Evolutionary conservation across 805 yeast species (phyloP), one percentile per base, ranked within the genome.

Genomic region (Yamadazyma nakazawae): DNA sequence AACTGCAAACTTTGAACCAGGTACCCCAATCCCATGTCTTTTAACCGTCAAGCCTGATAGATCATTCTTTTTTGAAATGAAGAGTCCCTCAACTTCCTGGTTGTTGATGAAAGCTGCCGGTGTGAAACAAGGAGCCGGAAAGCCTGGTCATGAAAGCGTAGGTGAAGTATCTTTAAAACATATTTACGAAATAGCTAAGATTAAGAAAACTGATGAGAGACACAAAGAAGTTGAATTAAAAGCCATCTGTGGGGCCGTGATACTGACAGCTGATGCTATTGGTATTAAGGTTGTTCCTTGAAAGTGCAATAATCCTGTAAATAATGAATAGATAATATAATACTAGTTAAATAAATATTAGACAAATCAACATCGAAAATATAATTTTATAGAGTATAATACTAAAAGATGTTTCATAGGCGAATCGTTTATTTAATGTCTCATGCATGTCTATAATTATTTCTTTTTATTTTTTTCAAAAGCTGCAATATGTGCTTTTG

Each of bases 401-500:
- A n/a, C 19, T 8, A 34, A 4, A 10, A 6, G n/a, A 34, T 34
- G n/a, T 14, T n/a, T 16, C n/a, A 16, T 34, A 4, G 19, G 37
- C n/a, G 11, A 7, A 25, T 31, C 16, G n/a, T 17, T 30, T 14
- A 17, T 31, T n/a, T 14, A 40, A 35, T 37, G 43, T 40, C 43
- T 40, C 40, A 40, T 43, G 39, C 37, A 21, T 40, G 34, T 41
- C 43, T 42, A 42, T 37, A 40, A 34, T 46, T 67, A 74, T 60
- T 78, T 70, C 61, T 76, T 79, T 69, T 88, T 91, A 61, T 83
- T 87, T 73, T 83, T 87, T 61, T 91, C 97, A 54, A 91, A 76
- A 49, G 91, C 85, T 10, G 97, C 96, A 68, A 91, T 91, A 64
- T 91, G 98, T 0, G 98, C 98, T 56, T 88, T 96, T 50, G 88